Percentiles rank a stretch among this genome's conserved stretches.
phyloP scores from a whole-genome alignment of 192 early-diverging fungal species.

The Rhizophagus sp. region DNA sequence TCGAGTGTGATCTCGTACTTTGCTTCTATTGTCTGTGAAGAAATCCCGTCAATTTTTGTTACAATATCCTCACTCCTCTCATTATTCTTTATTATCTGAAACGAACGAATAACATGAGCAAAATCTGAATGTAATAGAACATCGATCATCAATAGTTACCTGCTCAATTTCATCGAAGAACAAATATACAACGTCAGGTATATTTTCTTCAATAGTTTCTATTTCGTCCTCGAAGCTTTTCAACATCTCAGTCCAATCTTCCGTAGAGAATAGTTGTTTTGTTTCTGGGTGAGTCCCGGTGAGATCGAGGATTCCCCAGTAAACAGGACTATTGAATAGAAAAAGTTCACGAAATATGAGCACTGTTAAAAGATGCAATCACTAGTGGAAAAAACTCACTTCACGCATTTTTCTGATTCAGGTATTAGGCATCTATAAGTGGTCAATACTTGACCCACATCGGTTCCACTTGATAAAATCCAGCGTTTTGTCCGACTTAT shows the following conservation, averaged over 20 bases:
- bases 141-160: conserved; percentile 30
- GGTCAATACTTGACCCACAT: conserved; percentile 25
- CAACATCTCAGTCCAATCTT: conserved; percentile 30
- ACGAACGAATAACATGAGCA: conserved; percentile 19
- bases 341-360: conserved; percentile 18
- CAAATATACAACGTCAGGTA: conserved; percentile 31
- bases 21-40: conserved; percentile 14
- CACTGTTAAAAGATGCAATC: conserved; percentile 29
- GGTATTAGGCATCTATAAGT: conserved; percentile 14
- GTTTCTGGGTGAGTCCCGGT: conserved; percentile 30
- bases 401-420: conserved; percentile 24
- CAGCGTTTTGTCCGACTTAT: conserved; percentile 15
- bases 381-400: conserved; percentile 28
- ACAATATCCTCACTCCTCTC: conserved; percentile 16
- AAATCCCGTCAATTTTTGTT: conserved; percentile 25
- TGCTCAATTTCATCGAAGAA: conserved; percentile 32
- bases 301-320: conserved; percentile 34
- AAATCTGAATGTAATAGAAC: conserved; percentile 27
- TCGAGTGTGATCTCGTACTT: conserved; percentile 17
- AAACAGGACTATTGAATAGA: conserved; percentile 26
- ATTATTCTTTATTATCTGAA: conserved; percentile 30
- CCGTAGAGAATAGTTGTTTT: conserved; percentile 25
- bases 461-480: conserved; percentile 30
- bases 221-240: conserved; percentile 32
- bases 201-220: conserved; percentile 20